These are phyloP conservation scores for Exserohilum rostratum DNA, from an alignment of 2,329 filamentous ascomycete genomes.

Conservation along the genomic window DNA sequence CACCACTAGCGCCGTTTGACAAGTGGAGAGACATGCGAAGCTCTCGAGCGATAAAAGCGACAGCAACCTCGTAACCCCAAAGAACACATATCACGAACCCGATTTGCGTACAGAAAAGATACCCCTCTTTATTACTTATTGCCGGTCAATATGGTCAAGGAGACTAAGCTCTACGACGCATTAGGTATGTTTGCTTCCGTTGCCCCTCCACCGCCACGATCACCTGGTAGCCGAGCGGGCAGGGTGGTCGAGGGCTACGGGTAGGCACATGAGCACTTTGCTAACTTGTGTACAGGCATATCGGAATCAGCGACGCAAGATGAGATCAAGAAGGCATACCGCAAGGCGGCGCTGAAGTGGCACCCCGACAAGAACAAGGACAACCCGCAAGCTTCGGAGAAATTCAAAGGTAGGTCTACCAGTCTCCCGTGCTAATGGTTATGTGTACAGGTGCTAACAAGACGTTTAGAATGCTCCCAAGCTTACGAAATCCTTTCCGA, in stretches of 20 bases:
- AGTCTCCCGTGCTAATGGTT: background rate
- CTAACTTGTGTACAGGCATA: conserved; percentile 56
- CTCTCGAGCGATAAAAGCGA: conserved; percentile 33
- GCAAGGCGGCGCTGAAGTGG: conserved; percentile 86
- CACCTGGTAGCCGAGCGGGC: conserved; percentile 2
- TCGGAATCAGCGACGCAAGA: conserved; percentile 83
- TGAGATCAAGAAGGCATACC: conserved; percentile 96
- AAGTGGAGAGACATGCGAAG: conserved; percentile 38
- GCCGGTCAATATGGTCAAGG: conserved; percentile 76
- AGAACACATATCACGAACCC: conserved; percentile 12
- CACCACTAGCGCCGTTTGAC: conserved; percentile 30
- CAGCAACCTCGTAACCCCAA: conserved; percentile 30
- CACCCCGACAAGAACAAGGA: conserved; percentile 99
- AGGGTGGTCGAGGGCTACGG: conserved; percentile 13
- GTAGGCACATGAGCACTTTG: conserved; percentile 11
- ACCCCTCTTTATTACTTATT: conserved; percentile 13
- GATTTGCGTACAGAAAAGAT: conserved; percentile 19
- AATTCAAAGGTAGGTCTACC: conserved; percentile 75
- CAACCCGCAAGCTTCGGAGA: conserved; percentile 82
- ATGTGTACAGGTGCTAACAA: conserved; percentile 19
- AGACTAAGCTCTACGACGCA: conserved; percentile 93
- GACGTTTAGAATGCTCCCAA: conserved; percentile 78
- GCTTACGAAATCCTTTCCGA: conserved; percentile 98
- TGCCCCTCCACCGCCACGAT: conserved; percentile 32
- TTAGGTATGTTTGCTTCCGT: conserved; percentile 56